These are phyloP conservation scores for Arxiozyma slooffiae DNA, from an alignment of 1,139 yeast genomes.

Conservation along the genomic window DNA sequence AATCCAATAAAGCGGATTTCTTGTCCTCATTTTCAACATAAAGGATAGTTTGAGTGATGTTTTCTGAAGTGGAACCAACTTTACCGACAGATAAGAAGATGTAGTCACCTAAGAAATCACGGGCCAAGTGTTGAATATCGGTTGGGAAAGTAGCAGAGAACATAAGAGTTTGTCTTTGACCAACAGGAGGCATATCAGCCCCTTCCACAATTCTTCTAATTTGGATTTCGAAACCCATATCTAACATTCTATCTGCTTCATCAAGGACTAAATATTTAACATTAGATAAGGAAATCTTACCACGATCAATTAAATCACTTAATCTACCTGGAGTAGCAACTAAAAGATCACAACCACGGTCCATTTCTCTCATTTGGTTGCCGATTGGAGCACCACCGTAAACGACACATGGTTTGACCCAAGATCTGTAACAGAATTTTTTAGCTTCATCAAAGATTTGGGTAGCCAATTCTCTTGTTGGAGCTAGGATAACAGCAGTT, in stretches of 20 bases:
- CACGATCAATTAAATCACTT: slow-evolving; percentile 90
- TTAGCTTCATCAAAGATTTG: slow-evolving; percentile 94
- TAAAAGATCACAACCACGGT: slow-evolving; percentile 87
- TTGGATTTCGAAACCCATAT: slow-evolving; percentile 99
- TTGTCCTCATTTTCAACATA: slow-evolving; percentile 94
- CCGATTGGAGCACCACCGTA: slow-evolving; percentile 98
- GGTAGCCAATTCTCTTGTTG: slow-evolving; percentile 96
- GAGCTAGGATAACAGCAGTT: slow-evolving; percentile 90
- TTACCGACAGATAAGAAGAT: slow-evolving; percentile 95
- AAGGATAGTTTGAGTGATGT: slow-evolving; percentile 86
- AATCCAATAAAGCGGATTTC: slow-evolving; percentile 82
- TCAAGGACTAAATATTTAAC: slow-evolving; percentile 91
- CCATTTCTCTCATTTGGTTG: slow-evolving; percentile 76
- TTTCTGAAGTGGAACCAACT: slow-evolving; percentile 96
- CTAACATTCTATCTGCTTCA: slow-evolving; percentile 99
- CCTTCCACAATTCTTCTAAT: slow-evolving; percentile 96
- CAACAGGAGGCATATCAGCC: slow-evolving; percentile 91
- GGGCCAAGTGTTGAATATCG: slow-evolving; percentile 92
- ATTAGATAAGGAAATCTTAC: slow-evolving; percentile 77
- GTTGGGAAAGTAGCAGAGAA: slow-evolving; percentile 98
- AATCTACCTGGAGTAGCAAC: slow-evolving; percentile 99
- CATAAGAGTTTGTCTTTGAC: slow-evolving; percentile 91
- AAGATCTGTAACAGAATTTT: slow-evolving; percentile 93
- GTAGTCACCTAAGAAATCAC: slow-evolving; percentile 92
- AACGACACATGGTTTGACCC: slow-evolving; percentile 95